Base-by-base conservation (phyloP, 306 rosid species). In the Crotalaria pallida region DNA sequence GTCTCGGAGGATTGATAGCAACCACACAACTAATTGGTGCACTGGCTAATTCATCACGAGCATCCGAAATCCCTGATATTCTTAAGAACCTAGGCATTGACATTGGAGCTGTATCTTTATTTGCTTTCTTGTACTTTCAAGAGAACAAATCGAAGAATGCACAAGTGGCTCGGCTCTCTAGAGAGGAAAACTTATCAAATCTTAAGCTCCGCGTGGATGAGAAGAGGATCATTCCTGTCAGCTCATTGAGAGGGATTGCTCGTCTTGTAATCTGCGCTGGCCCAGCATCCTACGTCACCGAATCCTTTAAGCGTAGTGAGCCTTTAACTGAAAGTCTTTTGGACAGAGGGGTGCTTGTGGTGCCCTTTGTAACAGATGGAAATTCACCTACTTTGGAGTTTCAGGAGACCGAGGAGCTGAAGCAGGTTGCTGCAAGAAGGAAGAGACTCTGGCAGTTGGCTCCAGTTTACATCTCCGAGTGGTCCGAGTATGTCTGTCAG, bases 221-320 rank as follows among this genome's bases (percentile, higher is more conserved):
- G 49, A 90, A 83, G 74, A 85, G 29, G 83, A 80, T 80, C 72
- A 84, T 94, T 58, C 87, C 89, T 11, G 76, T 91, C 36, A 83
- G 75, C 78, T 75, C 92, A 10, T 55, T 94, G 60, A 81, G 96
- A 85, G 99, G 99, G 52, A 26, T 84, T 84, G 97, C 92, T 60
- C 82, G 97, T 44, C 91, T 94, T 65, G 98, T 94, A 13, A 83
- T 94, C 18, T 94, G 98, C 6, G 90, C 90, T n/a, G 95, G 96
- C 65, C 96, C 95, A 0, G 85, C 88, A 26, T 87, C 92, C 0
- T 84, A 75, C 56, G 7, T 94, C 70, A 74, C 76, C 0, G 95
- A 94, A 75, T 82, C 96, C 36, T 94, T 91, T 68, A 75, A 81
- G 59, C 82, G 74, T 6, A 94, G 99, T 17, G 86, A 86, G 53